Percentiles rank a stretch among this genome's conserved stretches.
Conservation (phyloP, 495 filamentous ascomycete species). For the Endocarpon pusillum region DNA sequence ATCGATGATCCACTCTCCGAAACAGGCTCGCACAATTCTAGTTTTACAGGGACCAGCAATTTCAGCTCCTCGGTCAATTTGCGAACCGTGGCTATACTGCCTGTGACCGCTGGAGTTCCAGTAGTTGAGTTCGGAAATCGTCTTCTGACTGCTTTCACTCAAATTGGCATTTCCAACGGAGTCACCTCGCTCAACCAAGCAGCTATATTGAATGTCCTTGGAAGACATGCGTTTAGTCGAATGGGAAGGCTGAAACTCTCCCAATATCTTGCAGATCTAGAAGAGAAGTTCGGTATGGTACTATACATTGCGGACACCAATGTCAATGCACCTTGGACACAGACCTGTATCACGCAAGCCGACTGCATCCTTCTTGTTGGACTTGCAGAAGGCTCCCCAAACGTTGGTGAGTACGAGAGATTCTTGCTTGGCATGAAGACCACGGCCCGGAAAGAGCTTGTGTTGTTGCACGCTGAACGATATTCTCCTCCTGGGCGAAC, state of each 20-base stretch:
- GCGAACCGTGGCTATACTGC: slow-evolving; percentile 79
- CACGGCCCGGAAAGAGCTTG: slow-evolving; percentile 83
- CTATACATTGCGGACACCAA: slow-evolving; percentile 95
- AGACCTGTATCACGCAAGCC: slow-evolving; percentile 91
- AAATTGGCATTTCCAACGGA: slow-evolving; percentile 75
- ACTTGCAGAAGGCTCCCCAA: slow-evolving; percentile 73
- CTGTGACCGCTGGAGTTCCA: slow-evolving; percentile 79
- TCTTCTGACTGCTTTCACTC: slow-evolving; percentile 69
- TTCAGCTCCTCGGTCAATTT: slow-evolving; percentile 68
- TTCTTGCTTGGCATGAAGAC: slow-evolving; percentile 95
- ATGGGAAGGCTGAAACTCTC: slow-evolving; percentile 96
- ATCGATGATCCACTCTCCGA: slow-evolving; percentile 66
- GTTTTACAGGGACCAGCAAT: slow-evolving; percentile 30
- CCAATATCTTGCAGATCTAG: slow-evolving; percentile 89
- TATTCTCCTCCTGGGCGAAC: slow-evolving; percentile 75
- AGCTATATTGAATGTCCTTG: slow-evolving; percentile 83
- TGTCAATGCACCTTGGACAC: slow-evolving; percentile 93
- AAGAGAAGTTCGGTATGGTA: slow-evolving; percentile 92
- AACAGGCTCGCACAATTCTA: slow-evolving; percentile 41
- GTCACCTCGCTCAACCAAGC: slow-evolving; percentile 87
- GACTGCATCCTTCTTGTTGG: slow-evolving; percentile 90
- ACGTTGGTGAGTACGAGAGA: slow-evolving; percentile 87
- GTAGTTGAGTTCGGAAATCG: slow-evolving; percentile 88
- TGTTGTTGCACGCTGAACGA: slow-evolving; percentile 81
- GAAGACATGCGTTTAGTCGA: slow-evolving; percentile 85